These are phyloP conservation scores for Hymenoscyphus linearis DNA, from an alignment of 2,329 filamentous ascomycete species.

Conservation along the genomic window DNA sequence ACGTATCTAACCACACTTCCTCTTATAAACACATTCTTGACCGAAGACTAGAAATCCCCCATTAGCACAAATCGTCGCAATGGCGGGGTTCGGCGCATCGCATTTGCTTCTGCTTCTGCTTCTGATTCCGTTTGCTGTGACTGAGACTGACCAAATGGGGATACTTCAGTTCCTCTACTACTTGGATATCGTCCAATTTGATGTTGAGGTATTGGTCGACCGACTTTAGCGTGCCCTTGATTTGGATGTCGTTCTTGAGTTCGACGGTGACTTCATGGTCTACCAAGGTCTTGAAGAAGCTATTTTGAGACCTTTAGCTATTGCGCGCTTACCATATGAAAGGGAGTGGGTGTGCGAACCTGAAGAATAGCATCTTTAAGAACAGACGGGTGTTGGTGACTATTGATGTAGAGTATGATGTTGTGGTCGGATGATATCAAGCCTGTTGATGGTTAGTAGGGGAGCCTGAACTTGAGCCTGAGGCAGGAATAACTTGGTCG, in stretches of 20 bases:
- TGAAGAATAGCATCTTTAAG: constrained; percentile 37
- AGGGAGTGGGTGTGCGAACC: constrained; percentile 20
- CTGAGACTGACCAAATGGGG: constrained; percentile 68
- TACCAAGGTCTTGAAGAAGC: constrained; percentile 98
- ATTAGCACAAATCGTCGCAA: constrained; percentile 2
- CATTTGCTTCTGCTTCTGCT: background rate
- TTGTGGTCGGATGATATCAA: constrained; percentile 7
- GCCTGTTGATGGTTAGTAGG: background rate
- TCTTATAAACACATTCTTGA: constrained; percentile 73
- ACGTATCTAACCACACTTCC: constrained; percentile 72
- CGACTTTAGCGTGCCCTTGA: constrained; percentile 90
- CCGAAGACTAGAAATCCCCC: constrained; percentile 49
- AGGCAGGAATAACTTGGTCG: background rate
- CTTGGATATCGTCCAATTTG: constrained; percentile 92
- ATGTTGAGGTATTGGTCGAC: constrained; percentile 99
- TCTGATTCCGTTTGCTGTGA: no score
- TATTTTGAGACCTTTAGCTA: constrained; percentile 35
- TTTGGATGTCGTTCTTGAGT: constrained; percentile 98
- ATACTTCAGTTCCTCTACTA: constrained; percentile 90
- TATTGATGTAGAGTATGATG: background rate
- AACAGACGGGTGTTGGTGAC: background rate
- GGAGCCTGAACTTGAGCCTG: background rate
- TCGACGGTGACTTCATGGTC: constrained; percentile 97
- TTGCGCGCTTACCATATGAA: background rate
- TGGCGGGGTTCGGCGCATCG: background rate